Base-by-base conservation (phyloP, 805 yeast species). In the Metahyphopichia silvanorum region DNA sequence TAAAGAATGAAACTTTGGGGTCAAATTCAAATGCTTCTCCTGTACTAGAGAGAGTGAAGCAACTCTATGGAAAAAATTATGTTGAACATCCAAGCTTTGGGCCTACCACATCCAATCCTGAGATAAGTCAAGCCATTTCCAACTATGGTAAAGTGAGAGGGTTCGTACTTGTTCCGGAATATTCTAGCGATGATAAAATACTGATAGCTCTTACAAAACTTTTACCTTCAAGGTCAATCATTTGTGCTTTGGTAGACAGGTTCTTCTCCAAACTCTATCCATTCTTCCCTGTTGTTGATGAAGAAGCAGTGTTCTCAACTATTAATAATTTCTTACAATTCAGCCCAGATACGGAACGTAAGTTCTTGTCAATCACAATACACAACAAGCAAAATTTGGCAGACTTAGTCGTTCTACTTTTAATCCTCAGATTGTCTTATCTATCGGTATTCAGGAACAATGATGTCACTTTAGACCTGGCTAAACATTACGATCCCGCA, bases 281-380 rank as follows among this genome's bases (percentile, higher is more conserved):
- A 1, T 64, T 58, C 38, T 53, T 55, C 43, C 76, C 76, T 1
- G 64, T 44, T 27, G 29, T 69, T n/a, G 69, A 65, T 35, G 53
- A 57, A 34, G 43, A 39, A 5, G 12, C 13, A 6, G 6, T 14
- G n/a, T 8, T 8, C n/a, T 7, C 15, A 8, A 7, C 15, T 6
- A 12, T n/a, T n/a, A 13, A 23, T 7, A 23, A 23, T 8, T 6
- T n/a, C 7, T n/a, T 23, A 13, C 7, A n/a, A 7, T 23, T 23
- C 26, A 6, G 8, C 12, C 26, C 13, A 6, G n/a, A n/a, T n/a
- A n/a, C n/a, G n/a, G 13, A n/a, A 13, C n/a, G 26, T 23, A 8
- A 7, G 12, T 23, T 23, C 12, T 7, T 8, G 12, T 7, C 8
- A 7, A 8, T 23, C 7, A 8, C 8, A 8, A 13, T 23, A 7